A percentile compares a stretch with the other conserved stretches of the same genome.
These are phyloP conservation scores for Danielozyma ontarioensis DNA, from an alignment of 805 yeast species.

Conservation along the genomic window DNA sequence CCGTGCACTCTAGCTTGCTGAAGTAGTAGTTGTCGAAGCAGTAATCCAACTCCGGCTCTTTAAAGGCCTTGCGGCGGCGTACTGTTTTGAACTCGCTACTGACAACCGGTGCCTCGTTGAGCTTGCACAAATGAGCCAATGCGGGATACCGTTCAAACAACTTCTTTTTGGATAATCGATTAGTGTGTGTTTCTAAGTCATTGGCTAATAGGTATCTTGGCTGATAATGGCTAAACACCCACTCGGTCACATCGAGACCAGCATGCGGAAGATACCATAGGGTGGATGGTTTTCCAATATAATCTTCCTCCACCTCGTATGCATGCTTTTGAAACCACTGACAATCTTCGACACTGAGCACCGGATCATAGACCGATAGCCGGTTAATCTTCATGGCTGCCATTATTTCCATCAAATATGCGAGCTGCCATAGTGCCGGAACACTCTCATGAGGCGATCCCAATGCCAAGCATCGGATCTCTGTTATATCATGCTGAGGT, in stretches of 20 bases:
- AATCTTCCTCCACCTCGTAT: conserved; percentile 13
- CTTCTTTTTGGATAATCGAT: conserved; percentile 40
- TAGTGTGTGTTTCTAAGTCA: conserved; percentile 49
- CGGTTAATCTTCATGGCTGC: conserved; percentile 9
- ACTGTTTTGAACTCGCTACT: conserved; percentile 12
- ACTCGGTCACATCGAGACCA: conserved; percentile 50
- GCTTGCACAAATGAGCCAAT: conserved; percentile 34
- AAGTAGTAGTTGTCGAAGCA: conserved; percentile 28
- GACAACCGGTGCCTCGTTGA: conserved; percentile 3
- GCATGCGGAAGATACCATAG: conserved; percentile 75
- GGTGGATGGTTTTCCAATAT: conserved; percentile 9
- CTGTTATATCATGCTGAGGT: too few relatives aligned
- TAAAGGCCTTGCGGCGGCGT: conserved; percentile 16
- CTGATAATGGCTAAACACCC: conserved; percentile 21
- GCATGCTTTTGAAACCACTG: conserved; percentile 14
- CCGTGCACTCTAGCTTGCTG: conserved; percentile 9
- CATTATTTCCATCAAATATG: conserved; percentile 43
- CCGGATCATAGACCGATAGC: conserved; percentile 63
- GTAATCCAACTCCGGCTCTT: conserved; percentile 29
- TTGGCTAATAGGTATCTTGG: conserved; percentile 48
- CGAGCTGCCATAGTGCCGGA: conserved; percentile 66
- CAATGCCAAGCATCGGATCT: conserved; percentile 63
- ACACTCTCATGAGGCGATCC: conserved; percentile 58
- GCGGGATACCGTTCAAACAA: conserved; percentile 40
- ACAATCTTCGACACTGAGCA: conserved; percentile 45